These are phyloP conservation scores for Geotrichum klebahnii DNA, from an alignment of 1,139 yeast genomes.

Conservation along the genomic window DNA sequence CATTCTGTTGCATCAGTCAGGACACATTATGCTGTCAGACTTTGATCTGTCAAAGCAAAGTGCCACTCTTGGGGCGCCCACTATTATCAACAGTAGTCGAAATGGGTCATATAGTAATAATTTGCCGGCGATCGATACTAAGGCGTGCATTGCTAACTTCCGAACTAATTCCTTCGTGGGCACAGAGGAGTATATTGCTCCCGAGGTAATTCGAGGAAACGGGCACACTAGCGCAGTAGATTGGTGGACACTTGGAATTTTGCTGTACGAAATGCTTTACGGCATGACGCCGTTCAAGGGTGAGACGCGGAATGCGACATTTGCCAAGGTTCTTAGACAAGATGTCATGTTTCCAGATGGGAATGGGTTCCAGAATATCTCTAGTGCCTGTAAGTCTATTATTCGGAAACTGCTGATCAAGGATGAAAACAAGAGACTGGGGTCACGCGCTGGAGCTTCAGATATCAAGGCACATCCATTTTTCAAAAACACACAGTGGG, in stretches of 20 bases:
- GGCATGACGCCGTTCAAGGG: slow-evolving; percentile 98
- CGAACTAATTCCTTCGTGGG: slow-evolving; percentile 97
- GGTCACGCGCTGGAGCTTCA: slow-evolving; percentile 90
- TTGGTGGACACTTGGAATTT: slow-evolving; percentile 98
- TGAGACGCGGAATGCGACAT: slow-evolving; percentile 77
- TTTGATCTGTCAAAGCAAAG: slow-evolving; percentile 93
- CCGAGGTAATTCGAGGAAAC: slow-evolving; percentile 93
- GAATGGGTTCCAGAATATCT: slow-evolving; percentile 46
- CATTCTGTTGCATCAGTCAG: slow-evolving; percentile 86
- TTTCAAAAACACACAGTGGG: slow-evolving; percentile 92
- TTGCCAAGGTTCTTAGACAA: slow-evolving; percentile 76
- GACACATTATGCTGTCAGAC: slow-evolving; percentile 96
- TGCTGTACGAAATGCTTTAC: slow-evolving; percentile 86
- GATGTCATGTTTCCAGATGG: slow-evolving; percentile 68
- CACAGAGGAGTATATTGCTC: slow-evolving; percentile 96
- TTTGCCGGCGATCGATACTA: slow-evolving; percentile 65
- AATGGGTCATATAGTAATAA: slow-evolving; percentile 34
- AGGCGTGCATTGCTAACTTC: slow-evolving; percentile 91
- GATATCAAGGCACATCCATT: slow-evolving; percentile 88
- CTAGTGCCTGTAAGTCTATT: slow-evolving; percentile 72
- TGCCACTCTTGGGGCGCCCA: slow-evolving; percentile 52
- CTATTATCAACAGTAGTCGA: slow-evolving; percentile 37
- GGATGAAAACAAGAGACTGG: slow-evolving; percentile 82
- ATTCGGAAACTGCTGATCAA: slow-evolving; percentile 78
- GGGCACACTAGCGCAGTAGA: slow-evolving; percentile 98